These are phyloP conservation scores for Colletotrichum sp. DNA, from an alignment of 2,329 filamentous ascomycete species.

Conservation along the genomic window DNA sequence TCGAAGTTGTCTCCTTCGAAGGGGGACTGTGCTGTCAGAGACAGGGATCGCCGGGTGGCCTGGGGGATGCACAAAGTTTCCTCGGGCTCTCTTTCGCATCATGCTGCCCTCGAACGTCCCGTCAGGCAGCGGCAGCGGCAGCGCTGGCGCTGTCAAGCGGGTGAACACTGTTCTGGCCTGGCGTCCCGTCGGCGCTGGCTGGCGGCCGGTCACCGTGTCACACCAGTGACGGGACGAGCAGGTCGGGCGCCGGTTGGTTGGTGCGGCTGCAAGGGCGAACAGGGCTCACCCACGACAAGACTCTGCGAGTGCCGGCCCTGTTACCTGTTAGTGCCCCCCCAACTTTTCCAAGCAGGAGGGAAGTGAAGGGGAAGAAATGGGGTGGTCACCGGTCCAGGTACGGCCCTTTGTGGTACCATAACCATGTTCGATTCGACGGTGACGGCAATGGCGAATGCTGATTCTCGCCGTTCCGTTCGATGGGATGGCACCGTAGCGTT, in stretches of 20 bases:
- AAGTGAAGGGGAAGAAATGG: neutral
- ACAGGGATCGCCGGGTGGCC: neutral
- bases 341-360: slow-evolving; percentile 3
- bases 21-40: neutral
- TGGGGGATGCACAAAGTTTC: neutral
- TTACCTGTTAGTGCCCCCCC: neutral
- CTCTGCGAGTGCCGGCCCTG: slow-evolving; percentile 16
- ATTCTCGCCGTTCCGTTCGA: neutral
- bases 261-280: slow-evolving; percentile 9
- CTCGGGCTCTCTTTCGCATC: neutral
- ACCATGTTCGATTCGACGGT: neutral
- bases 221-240: slow-evolving; percentile 12
- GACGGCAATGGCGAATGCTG: neutral
- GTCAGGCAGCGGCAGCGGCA: neutral
- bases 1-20: neutral
- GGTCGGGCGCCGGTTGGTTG: slow-evolving; percentile 10
- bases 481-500: neutral
- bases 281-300: slow-evolving; percentile 6
- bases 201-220: neutral
- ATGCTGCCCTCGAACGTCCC: neutral
- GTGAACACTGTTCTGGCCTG: neutral
- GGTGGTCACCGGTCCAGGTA: neutral
- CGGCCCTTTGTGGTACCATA: neutral
- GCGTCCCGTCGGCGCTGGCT: neutral
- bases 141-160: neutral